Conservation (phyloP, 148 eudicot species). For the Rhododendron ovatum region DNA sequence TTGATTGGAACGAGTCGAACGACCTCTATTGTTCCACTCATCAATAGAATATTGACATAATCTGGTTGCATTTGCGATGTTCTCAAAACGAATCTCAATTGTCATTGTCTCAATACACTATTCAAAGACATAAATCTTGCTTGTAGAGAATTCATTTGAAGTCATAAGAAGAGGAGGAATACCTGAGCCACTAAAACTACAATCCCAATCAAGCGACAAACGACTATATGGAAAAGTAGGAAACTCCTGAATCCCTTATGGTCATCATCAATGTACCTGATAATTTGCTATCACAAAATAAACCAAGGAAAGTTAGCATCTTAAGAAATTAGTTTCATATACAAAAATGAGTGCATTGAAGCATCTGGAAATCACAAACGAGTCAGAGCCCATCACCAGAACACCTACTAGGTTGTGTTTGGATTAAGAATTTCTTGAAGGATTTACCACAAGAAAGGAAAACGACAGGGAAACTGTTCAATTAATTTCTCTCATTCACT, state of each 20-base stretch:
- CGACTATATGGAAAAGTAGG: constrained; percentile 8
- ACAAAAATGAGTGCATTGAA: background rate
- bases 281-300: constrained; percentile 10
- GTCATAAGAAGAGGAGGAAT: background rate
- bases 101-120: background rate
- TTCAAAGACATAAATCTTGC: background rate
- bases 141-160: background rate
- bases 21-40: background rate
- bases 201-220: constrained; percentile 11
- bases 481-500: background rate
- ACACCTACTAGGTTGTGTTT: background rate
- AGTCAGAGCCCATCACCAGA: background rate
- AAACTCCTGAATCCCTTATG: constrained; percentile 9
- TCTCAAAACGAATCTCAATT: background rate
- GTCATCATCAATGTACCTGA: constrained; percentile 2
- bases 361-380: background rate
- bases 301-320: background rate
- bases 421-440: background rate
- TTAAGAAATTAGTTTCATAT: background rate
- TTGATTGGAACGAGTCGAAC: background rate
- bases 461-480: background rate
- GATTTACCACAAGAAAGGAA: background rate
- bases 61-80: background rate
- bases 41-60: background rate
- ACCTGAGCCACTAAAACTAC: constrained; percentile 18